Base-by-base conservation (phyloP, 2,329 filamentous ascomycete species). In the Venturia pyrina region DNA sequence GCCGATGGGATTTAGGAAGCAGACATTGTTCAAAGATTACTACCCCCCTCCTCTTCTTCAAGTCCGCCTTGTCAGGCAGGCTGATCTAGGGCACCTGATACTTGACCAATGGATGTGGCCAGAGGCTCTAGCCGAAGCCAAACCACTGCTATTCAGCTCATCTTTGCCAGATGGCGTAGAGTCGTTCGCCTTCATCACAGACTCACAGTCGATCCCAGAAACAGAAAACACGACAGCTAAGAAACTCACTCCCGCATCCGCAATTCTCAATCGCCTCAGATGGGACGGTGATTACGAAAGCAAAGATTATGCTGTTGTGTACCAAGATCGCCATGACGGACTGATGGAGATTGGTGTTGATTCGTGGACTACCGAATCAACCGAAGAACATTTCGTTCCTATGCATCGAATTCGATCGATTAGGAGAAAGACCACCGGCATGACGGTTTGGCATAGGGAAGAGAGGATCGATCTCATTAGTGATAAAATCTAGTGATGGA, bases 391-490 rank as follows among this genome's bases (percentile, higher is more conserved):
- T 17, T 66, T 66, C 43, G 43, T 66, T n/a, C 64, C 64, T 15
- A 44, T 46, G 59, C 57, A 62, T 37, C 34, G 64, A 5, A 62
- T 66, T 13, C 37, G 57, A 11, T 62, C 64, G 3, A 62, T 66
- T 19, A 61, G 60, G 57, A 62, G 41, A 28, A 66, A 48, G 43
- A 57, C 56, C 4, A 66, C 57, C 21, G 64, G 64, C 5, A 32
- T 32, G 56, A 50, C 46, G 5, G 41, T 66, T 21, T 66, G 64
- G 64, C 64, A 66, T 53, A 50, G 64, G 40, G 57, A 61, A 17
- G 57, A 46, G 57, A 66, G 64, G 41, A 50, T 66, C n/a, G 57
- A 66, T 62, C 44, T 66, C 40, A 62, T 71, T 13, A 65, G 63
- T 59, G 53, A 32, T 59, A 17, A 3, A 11, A 37, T n/a, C n/a